These are phyloP conservation scores for Pilatotrama ljubarskyi DNA, from an alignment of 768 basidiomycete genomes.

Conservation along the genomic window DNA sequence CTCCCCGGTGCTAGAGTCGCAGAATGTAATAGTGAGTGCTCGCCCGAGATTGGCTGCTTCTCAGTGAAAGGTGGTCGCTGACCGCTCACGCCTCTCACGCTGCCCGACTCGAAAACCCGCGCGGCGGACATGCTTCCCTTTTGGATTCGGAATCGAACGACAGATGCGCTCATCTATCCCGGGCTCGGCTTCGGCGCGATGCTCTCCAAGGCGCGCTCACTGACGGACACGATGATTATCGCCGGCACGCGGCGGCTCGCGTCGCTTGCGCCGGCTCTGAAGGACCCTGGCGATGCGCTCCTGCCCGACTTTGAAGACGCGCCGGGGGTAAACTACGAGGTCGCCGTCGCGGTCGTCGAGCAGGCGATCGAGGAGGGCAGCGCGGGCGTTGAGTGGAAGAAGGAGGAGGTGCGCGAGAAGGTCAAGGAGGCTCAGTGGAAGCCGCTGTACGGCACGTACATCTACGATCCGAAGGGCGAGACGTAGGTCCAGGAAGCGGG, in stretches of 20 bases:
- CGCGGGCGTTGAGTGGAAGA: conserved; percentile 47
- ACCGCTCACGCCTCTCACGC: background rate
- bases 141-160: background rate
- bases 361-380: conserved; percentile 74
- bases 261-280: conserved; percentile 69
- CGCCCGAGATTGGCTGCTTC: background rate
- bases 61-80: background rate
- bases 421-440: conserved; percentile 58
- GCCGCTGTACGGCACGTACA: conserved; percentile 64
- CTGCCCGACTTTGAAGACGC: conserved; percentile 78
- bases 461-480: conserved; percentile 58
- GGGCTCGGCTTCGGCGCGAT: conserved; percentile 84
- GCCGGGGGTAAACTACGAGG: conserved; percentile 71
- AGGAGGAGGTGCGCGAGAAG: conserved; percentile 53
- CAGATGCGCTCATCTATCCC: conserved; percentile 79
- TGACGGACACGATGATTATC: conserved; percentile 86
- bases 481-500: conserved; percentile 7
- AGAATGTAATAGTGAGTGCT: conserved; percentile 62
- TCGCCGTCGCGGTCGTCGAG: conserved; percentile 80
- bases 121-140: background rate
- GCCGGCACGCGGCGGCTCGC: conserved; percentile 79
- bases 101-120: background rate
- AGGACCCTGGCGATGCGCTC: conserved; percentile 70
- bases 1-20: conserved; percentile 56
- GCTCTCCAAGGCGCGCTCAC: conserved; percentile 54